Percentiles rank a stretch among this genome's conserved stretches.
These are phyloP conservation scores for Penicillium ochrochloron DNA, from an alignment of 495 filamentous ascomycete genomes.

Conservation along the genomic window DNA sequence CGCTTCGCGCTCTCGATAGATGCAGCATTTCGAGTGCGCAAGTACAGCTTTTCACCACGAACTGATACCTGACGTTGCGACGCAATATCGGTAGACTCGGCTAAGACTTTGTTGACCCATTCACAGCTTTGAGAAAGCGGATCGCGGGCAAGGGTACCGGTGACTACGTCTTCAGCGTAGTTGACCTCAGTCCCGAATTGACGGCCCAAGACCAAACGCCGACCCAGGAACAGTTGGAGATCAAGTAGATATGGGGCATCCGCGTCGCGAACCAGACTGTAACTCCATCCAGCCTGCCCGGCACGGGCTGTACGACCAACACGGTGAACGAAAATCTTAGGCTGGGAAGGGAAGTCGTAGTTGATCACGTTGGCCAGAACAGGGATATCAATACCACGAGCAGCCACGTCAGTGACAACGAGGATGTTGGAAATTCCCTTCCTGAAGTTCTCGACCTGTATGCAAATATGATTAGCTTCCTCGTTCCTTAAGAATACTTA, in stretches of 20 bases:
- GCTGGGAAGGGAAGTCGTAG: conserved; percentile 96
- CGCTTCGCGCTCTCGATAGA: conserved; percentile 86
- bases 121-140: conserved; percentile 74
- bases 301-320: conserved; percentile 95
- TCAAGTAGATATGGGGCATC: conserved; percentile 92
- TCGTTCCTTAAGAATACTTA: neutral
- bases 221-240: conserved; percentile 90
- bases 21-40: conserved; percentile 85
- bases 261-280: conserved; percentile 81
- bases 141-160: conserved; percentile 73
- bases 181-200: conserved; percentile 58
- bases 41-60: conserved; percentile 93
- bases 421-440: conserved; percentile 83
- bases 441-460: conserved; percentile 76
- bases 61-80: conserved; percentile 70
- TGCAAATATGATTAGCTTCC: neutral
- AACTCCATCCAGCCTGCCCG: conserved; percentile 90
- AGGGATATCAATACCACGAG: conserved; percentile 96
- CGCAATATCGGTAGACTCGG: conserved; percentile 73
- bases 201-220: conserved; percentile 71
- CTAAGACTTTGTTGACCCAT: conserved; percentile 74
- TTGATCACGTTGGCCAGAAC: conserved; percentile 97
- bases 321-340: conserved; percentile 95
- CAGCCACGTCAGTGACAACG: conserved; percentile 97
- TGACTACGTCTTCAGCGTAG: conserved; percentile 78